These are phyloP conservation scores for Selenicereus undatus DNA, from an alignment of 148 eudicot genomes.

Conservation along the genomic window DNA sequence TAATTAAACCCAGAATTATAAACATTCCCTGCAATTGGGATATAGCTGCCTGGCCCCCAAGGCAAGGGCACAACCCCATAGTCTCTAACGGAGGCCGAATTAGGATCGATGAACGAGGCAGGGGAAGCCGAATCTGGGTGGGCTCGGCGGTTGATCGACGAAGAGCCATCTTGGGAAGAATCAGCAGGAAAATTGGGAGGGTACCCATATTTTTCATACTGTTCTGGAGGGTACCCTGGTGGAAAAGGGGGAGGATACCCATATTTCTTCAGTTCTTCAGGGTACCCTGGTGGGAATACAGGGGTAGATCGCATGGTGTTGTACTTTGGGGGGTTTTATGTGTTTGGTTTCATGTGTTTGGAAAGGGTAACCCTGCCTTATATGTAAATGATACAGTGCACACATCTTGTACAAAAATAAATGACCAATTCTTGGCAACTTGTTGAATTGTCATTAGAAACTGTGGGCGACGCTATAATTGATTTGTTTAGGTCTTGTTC, in stretches of 20 bases:
- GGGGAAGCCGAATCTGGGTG: neutral
- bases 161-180: neutral
- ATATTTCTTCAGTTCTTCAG: slow-evolving; percentile 23
- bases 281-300: slow-evolving; percentile 22
- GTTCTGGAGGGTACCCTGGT: slow-evolving; percentile 22
- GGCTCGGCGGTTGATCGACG: neutral
- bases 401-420: neutral
- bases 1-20: slow-evolving; percentile 20
- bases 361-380: no score
- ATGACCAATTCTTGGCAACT: neutral
- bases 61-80: neutral
- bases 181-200: slow-evolving; percentile 12
- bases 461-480: neutral
- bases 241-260: slow-evolving; percentile 31
- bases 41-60: slow-evolving; percentile 8
- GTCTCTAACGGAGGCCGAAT: neutral
- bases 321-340: neutral
- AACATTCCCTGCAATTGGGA: slow-evolving; percentile 20
- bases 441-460: neutral
- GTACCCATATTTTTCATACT: slow-evolving; percentile 23
- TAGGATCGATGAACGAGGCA: neutral
- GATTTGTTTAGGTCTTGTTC: neutral
- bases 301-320: neutral
- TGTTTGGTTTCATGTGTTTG: no score
- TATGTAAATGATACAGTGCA: neutral